Evolutionary conservation across 2,329 filamentous ascomycete genomes (phyloP).

Genomic region (Ascochyta pisi): DNA sequence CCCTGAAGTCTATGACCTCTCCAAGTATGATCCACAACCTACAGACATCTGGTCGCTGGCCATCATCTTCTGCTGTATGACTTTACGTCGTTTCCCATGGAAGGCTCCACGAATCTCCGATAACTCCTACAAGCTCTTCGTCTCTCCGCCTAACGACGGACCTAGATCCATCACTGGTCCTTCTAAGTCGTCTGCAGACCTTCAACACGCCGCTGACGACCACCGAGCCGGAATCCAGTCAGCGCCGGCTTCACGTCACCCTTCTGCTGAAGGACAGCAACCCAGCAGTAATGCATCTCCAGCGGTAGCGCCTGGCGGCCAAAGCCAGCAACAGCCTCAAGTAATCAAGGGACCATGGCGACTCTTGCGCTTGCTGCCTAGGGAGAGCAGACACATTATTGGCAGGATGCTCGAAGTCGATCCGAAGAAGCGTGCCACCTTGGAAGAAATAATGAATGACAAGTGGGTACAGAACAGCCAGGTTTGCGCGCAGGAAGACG

Average conservation of each 20-base stretch:
- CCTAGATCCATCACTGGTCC: conserved; percentile 41
- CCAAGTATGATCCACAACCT: conserved; percentile 90
- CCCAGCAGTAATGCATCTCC: conserved; percentile 22
- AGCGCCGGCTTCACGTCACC: conserved; percentile 52
- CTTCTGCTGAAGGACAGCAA: conserved; percentile 34
- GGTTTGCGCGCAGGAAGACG: conserved; percentile 81
- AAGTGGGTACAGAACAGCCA: conserved; percentile 86
- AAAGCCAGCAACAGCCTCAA: conserved; percentile 60
- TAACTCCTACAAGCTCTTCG: conserved; percentile 94
- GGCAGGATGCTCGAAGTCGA: conserved; percentile 91
- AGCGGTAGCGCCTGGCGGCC: conserved; percentile 28
- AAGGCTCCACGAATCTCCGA: conserved; percentile 91
- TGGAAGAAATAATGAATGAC: conserved; percentile 86
- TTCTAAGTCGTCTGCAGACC: conserved; percentile 42
- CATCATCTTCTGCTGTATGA: conserved; percentile 99
- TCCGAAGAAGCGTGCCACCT: conserved; percentile 79
- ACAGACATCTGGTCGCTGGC: conserved; percentile 98
- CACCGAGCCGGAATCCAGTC: conserved; percentile 42
- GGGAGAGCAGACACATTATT: conserved; percentile 89
- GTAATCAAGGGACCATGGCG: conserved; percentile 93
- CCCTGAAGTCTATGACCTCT: conserved; percentile 92
- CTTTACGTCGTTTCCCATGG: conserved; percentile 92
- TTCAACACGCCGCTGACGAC: conserved; percentile 48
- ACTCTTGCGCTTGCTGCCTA: conserved; percentile 81
- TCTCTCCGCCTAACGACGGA: conserved; percentile 73